These are phyloP conservation scores for Coemansia aciculifera DNA, from an alignment of 192 early-diverging fungal genomes.

Conservation along the genomic window DNA sequence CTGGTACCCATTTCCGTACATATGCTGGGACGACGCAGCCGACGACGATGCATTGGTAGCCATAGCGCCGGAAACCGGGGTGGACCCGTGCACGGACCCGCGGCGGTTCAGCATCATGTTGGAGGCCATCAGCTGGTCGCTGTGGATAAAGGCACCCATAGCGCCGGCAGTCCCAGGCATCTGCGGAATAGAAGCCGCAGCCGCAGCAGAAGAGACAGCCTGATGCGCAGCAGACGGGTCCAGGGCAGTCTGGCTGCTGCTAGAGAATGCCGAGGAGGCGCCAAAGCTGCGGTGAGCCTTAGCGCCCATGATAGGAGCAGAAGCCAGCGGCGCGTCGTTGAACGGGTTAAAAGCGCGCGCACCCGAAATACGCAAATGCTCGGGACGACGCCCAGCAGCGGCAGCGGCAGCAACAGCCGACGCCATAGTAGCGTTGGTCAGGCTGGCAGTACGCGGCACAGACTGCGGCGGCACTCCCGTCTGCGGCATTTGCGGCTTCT, in stretches of 20 bases:
- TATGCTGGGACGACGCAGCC: background rate
- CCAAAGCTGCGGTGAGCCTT: slow-evolving; percentile 27
- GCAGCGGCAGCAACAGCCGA: slow-evolving; percentile 26
- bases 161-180: slow-evolving; percentile 38
- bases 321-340: slow-evolving; percentile 49
- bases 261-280: slow-evolving; percentile 43
- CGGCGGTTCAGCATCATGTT: slow-evolving; percentile 38
- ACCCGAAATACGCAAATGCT: slow-evolving; percentile 49
- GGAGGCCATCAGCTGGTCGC: slow-evolving; percentile 19
- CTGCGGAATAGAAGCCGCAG: slow-evolving; percentile 20
- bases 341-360: slow-evolving; percentile 50
- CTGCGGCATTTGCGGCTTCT: slow-evolving; percentile 12
- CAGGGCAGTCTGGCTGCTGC: slow-evolving; percentile 11
- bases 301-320: slow-evolving; percentile 53
- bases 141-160: slow-evolving; percentile 41
- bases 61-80: slow-evolving; percentile 26
- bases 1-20: background rate
- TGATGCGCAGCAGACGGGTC: background rate
- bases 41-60: background rate
- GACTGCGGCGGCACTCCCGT: slow-evolving; percentile 8
- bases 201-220: slow-evolving; percentile 12
- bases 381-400: slow-evolving; percentile 24
- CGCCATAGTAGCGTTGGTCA: slow-evolving; percentile 43
- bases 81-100: slow-evolving; percentile 49
- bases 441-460: slow-evolving; percentile 35